phyloP scores from a whole-genome alignment of 164 flowering plant genomes.

The Berberis vulgaris region DNA sequence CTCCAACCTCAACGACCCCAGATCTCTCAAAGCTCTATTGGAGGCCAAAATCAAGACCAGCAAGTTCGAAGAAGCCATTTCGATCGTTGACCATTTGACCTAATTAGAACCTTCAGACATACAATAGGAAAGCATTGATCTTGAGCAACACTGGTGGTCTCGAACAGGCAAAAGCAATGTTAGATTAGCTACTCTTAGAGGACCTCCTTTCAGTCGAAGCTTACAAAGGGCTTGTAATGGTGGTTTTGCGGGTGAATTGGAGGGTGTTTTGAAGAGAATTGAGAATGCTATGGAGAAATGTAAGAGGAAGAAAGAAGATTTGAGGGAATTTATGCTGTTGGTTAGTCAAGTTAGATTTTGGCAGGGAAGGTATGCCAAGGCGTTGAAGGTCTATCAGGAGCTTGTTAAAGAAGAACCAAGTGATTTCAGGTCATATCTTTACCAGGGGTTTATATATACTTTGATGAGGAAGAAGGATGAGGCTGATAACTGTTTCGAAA shows the following conservation, averaged over 20 bases:
- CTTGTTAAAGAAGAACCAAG: slow-evolving; percentile 80
- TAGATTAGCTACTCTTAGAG: slow-evolving; percentile 45
- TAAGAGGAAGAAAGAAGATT: slow-evolving; percentile 38
- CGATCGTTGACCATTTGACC: slow-evolving; percentile 45
- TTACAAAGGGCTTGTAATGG: slow-evolving; percentile 72
- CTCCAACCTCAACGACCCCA: slow-evolving; percentile 37
- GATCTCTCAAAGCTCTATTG: slow-evolving; percentile 44
- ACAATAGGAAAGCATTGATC: slow-evolving; percentile 65
- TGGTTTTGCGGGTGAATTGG: slow-evolving; percentile 33
- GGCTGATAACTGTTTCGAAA: slow-evolving; percentile 68
- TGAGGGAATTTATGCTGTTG: slow-evolving; percentile 74
- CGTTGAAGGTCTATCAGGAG: slow-evolving; percentile 69
- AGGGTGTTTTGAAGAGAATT: slow-evolving; percentile 38
- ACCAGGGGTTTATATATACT: slow-evolving; percentile 79
- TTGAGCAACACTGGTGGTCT: slow-evolving; percentile 39
- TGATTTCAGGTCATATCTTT: slow-evolving; percentile 88
- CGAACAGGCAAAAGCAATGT: slow-evolving; percentile 39
- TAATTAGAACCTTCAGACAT: slow-evolving; percentile 46
- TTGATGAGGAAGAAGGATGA: slow-evolving; percentile 64
- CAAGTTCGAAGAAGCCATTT: slow-evolving; percentile 50
- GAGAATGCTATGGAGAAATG: slow-evolving; percentile 48
- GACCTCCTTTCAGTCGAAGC: slow-evolving; percentile 78
- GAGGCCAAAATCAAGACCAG: slow-evolving; percentile 47
- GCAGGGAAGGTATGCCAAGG: slow-evolving; percentile 53
- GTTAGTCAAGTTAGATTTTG: slow-evolving; percentile 65